Evolutionary conservation across 2,329 filamentous ascomycete genomes (phyloP).

Genomic region (Colletotrichum sublineola): DNA sequence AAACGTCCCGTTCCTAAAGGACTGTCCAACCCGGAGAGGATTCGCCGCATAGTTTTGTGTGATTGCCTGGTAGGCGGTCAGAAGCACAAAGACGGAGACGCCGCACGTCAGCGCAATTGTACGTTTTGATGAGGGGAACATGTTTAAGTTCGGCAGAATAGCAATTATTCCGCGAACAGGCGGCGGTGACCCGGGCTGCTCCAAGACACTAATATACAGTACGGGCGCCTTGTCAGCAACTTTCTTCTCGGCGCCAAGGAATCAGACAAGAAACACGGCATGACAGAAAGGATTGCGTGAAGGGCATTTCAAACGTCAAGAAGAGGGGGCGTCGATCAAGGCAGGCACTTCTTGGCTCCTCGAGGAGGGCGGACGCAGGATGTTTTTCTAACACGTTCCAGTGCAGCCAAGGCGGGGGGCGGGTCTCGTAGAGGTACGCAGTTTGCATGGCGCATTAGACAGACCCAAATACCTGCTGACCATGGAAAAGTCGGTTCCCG

Average conservation of each 20-base stretch:
- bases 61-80: constrained; percentile 11
- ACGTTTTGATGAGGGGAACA: constrained; percentile 30
- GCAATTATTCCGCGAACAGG: not conserved
- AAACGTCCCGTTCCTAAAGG: constrained; percentile 3
- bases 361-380: not conserved
- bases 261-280: not conserved
- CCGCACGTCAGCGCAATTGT: constrained; percentile 13
- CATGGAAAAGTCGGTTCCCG: constrained; percentile 1
- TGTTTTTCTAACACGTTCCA: not conserved
- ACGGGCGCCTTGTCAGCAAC: not conserved
- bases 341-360: not conserved
- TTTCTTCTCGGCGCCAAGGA: not conserved
- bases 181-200: not conserved
- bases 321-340: not conserved
- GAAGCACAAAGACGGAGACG: constrained; percentile 15
- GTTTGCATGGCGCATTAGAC: not conserved
- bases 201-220: not conserved
- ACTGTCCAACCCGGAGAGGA: not conserved
- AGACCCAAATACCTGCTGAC: not conserved
- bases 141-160: not conserved
- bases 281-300: not conserved
- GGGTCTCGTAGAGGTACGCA: not conserved
- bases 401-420: not conserved
- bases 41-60: constrained; percentile 4
- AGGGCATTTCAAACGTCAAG: not conserved